phyloP scores from a whole-genome alignment of 805 yeast genomes.

The Wickerhamia fluorescens region DNA sequence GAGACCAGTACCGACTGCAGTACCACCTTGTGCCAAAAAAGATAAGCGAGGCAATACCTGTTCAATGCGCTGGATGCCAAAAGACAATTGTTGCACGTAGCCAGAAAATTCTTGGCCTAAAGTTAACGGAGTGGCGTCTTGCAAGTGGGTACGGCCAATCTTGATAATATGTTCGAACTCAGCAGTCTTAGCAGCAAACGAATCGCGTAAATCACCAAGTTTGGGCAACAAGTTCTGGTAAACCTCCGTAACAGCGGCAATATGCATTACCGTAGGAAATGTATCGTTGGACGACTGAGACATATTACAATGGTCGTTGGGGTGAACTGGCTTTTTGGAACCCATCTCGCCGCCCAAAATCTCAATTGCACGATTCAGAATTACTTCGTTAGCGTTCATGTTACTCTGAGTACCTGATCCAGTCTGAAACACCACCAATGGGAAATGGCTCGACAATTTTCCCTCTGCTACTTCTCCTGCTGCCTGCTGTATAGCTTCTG shows the following conservation, averaged over 20 bases:
- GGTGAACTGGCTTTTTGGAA: conserved; percentile 32
- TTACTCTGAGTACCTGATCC: conserved; percentile 36
- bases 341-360: conserved; percentile 32
- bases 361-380: conserved; percentile 33
- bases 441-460: conserved; percentile 32
- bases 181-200: conserved; percentile 21
- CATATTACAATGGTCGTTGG: conserved; percentile 36
- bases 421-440: conserved; percentile 35
- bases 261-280: conserved; percentile 36
- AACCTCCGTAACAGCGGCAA: conserved; percentile 33
- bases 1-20: conserved; percentile 37
- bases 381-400: conserved; percentile 37
- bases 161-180: conserved; percentile 30
- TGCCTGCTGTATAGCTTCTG: conserved; percentile 29
- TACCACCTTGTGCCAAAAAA: conserved; percentile 33
- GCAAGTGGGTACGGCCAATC: conserved; percentile 36
- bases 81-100: conserved; percentile 30
- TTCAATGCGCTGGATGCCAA: conserved; percentile 28
- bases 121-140: conserved; percentile 35
- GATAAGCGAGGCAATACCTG: conserved; percentile 26
- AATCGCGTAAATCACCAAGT: conserved; percentile 27
- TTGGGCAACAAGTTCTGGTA: conserved; percentile 22
- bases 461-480: conserved; percentile 34
- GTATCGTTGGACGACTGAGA: conserved; percentile 34
- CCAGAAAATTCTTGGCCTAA: conserved; percentile 36